Evolutionary conservation across 2,329 filamentous ascomycete genomes (phyloP), one percentile per base, ranked within the genome.

Genomic region (Endoconidiophora laricicola): DNA sequence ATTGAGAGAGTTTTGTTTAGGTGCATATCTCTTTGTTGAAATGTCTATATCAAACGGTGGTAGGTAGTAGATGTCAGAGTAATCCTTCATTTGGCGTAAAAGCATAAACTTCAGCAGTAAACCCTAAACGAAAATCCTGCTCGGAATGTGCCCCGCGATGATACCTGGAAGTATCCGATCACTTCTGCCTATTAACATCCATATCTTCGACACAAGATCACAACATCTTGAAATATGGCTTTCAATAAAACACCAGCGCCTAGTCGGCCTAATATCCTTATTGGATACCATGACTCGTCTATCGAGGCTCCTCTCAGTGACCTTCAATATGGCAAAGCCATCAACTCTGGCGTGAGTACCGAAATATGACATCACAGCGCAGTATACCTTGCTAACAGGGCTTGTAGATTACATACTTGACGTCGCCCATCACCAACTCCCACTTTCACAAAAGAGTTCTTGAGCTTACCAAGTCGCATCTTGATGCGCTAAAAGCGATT

Each of bases 361-460:
- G 29, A 16, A 40, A 12, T 22, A 7, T 23, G 16, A 39, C n/a
- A 33, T 36, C 16, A 18, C 23, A 42, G 7, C 16, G 33, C 20
- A 23, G 39, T 20, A 44, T 16, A n/a, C 14, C 16, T 37, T 6
- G 23, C 50, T 60, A 46, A 57, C 54, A 58, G 51, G 49, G 48
- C 7, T 49, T 45, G 44, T 49, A 88, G 83, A 86, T 90, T 68
- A 77, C 81, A 60, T 85, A 87, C 68, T 73, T 84, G 55, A 88
- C 84, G 3, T 79, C 78, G 16, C 81, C 83, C 46, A 80, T 93
- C 60, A 90, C 84, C 38, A 91, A 83, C 58, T 63, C 69, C 18
- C 72, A 79, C 59, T 91, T 90, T 63, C 79, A 79, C 55, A 69
- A 76, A 24, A 74, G 83, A 50, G 78, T 91, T 14, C 69, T 82